Conservation (phyloP, 1,284 basidiomycete species). For the Boletellus deceptivus region DNA sequence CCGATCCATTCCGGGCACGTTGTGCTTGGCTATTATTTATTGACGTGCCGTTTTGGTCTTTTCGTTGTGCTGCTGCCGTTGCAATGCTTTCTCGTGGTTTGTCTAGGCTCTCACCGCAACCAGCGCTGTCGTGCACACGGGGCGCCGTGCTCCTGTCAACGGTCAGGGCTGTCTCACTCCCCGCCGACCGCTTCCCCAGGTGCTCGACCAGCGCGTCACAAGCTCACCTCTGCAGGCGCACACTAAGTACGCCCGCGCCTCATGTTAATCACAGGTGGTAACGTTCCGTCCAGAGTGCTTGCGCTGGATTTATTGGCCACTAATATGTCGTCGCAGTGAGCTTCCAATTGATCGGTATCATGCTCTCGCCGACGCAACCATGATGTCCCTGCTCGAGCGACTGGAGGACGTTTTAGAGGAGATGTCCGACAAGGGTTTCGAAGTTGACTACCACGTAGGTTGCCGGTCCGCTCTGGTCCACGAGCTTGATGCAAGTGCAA, state of each 20-base stretch:
- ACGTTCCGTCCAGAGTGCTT: neutral
- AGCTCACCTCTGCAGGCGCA: constrained; percentile 24
- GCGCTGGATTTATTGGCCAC: neutral
- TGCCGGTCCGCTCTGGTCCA: constrained; percentile 7
- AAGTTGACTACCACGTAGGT: constrained; percentile 94
- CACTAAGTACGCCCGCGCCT: constrained; percentile 47
- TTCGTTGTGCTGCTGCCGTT: neutral
- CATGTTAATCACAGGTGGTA: constrained; percentile 47
- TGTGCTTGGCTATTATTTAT: neutral
- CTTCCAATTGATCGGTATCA: constrained; percentile 76
- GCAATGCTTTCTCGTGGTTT: constrained; percentile 24
- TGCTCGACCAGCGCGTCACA: constrained; percentile 2
- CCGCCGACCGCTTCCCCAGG: neutral
- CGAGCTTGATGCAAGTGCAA: no score
- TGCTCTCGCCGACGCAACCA: constrained; percentile 72
- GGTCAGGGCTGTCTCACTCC: neutral
- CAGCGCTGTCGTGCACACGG: constrained; percentile 3
- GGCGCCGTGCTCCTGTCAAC: constrained; percentile 4
- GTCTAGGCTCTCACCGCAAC: constrained; percentile 14
- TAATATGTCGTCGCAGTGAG: constrained; percentile 38
- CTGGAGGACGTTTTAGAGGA: constrained; percentile 79
- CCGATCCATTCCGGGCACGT: no score
- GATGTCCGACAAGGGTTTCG: constrained; percentile 57
- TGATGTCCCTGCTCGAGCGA: constrained; percentile 79
- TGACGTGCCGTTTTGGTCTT: no score